Evolutionary conservation across 2,329 filamentous ascomycete genomes (phyloP).

Genomic region (Aspergillus pseudoterreus): DNA sequence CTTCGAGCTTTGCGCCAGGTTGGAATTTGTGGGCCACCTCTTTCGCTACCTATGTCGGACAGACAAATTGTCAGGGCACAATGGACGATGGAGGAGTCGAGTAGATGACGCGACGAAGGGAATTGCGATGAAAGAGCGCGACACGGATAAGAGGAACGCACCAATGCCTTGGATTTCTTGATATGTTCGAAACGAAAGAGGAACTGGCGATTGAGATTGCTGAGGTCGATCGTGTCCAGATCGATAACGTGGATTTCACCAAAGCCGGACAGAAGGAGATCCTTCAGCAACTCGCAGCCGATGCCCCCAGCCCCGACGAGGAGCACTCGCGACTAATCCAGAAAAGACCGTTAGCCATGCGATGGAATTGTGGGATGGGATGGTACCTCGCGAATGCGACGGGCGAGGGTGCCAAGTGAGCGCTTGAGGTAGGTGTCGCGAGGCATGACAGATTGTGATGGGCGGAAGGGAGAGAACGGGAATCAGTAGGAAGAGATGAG

Average conservation of each 20-base stretch:
- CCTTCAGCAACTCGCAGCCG: conserved; percentile 95
- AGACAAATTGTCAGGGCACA: background rate
- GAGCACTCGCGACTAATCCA: conserved; percentile 70
- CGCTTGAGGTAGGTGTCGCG: conserved; percentile 42
- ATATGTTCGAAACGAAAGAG: conserved; percentile 96
- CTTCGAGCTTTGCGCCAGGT: conserved; percentile 77
- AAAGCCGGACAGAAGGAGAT: conserved; percentile 87
- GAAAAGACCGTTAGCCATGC: background rate
- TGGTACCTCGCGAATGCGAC: conserved; percentile 39
- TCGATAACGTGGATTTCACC: conserved; percentile 93
- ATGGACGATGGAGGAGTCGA: background rate
- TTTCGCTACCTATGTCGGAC: conserved; percentile 68
- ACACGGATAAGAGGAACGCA: conserved; percentile 42
- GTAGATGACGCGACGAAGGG: background rate
- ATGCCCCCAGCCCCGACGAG: conserved; percentile 97
- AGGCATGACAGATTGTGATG: conserved; percentile 23
- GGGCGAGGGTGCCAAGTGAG: conserved; percentile 40
- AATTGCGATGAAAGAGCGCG: conserved; percentile 8
- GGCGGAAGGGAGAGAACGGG: conserved; percentile 11
- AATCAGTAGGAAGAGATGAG: conserved; percentile 3
- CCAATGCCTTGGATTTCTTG: conserved; percentile 92
- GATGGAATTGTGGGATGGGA: background rate
- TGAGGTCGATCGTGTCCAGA: conserved; percentile 96
- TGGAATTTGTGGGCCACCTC: conserved; percentile 90
- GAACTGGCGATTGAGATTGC: conserved; percentile 96